phyloP scores from a whole-genome alignment of 257 asterid genomes.

The Solanum phureja region DNA sequence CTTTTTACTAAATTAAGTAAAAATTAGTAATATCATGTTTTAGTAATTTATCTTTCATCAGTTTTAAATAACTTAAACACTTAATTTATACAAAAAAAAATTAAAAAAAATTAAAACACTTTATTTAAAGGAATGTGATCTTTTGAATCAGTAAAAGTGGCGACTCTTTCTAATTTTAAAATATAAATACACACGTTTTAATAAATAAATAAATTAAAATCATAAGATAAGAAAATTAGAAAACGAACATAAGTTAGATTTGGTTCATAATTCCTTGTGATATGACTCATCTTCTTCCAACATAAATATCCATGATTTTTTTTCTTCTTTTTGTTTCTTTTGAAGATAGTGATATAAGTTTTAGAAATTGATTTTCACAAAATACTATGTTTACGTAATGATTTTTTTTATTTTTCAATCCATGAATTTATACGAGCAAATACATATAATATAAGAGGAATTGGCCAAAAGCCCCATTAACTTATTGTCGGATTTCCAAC shows the following conservation, averaged over 20 bases:
- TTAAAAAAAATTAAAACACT: background rate
- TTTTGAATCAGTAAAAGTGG: background rate
- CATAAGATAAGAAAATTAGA: background rate
- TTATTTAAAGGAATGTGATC: background rate
- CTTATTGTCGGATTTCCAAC: accelerated
- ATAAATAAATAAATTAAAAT: no score
- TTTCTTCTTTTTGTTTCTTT: background rate
- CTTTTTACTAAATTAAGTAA: no score
- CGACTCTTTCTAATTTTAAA: background rate
- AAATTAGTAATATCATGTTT: no score
- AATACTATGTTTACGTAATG: no score
- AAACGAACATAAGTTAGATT: background rate
- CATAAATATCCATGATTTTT: background rate
- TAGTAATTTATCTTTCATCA: no score
- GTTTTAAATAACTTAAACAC: no score
- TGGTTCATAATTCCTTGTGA: background rate
- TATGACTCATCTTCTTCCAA: background rate
- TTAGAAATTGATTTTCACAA: background rate
- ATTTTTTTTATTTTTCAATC: background rate
- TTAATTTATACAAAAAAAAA: no score
- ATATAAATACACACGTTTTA: background rate
- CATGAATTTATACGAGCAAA: background rate
- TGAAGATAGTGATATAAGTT: background rate
- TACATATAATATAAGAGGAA: no score
- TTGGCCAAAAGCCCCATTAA: no score